Base-by-base conservation (phyloP, 768 basidiomycete genomes). In the Xerocomus brunneocitrinus region DNA sequence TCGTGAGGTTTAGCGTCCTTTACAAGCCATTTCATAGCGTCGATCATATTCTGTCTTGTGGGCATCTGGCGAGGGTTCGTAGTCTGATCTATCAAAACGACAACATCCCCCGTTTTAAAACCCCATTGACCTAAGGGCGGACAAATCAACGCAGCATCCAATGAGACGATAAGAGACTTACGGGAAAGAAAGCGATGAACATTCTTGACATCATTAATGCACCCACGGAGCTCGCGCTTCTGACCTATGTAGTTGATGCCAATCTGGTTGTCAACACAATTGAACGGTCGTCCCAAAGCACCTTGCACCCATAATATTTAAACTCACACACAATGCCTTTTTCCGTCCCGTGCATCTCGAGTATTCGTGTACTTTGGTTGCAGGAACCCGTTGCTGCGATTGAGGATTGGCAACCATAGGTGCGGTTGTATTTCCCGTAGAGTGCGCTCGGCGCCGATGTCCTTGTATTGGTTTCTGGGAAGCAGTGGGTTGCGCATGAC, bases 181-280 rank as follows among this genome's bases (percentile, higher is more conserved):
- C 84, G 68, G 39, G 79, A 80, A 30, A 90, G 72, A 72, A 91
- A 92, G 31, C 75, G 74, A 44, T 79, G 77, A 43, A 92, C 79
- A 59, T 85, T 84, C 53, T 74, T 75, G 4, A 85, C 85, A 64
- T 95, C 92, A 57, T 93, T 93, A 62, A 91, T 77, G 60, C 91
- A 93, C 6, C 91, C 91, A 0, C 73, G 73, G 13, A 93, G 78
- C 55, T 79, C 81, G 50, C 82, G 78, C 3, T 65, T 63, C 45
- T 87, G 82, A 0, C 89, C 88, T 10, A 60, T 62, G 63, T 93
- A 93, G 63, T 88, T 88, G 58, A 92, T 87, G 1, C 89, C 90
- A 64, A 93, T 89, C 84, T 85, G 58, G 3, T 34, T 12, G 53
- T 25, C 46, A 50, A 43, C 25, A 13, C 54, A 40, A 32, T 42